Evolutionary conservation across 768 basidiomycete genomes (phyloP).

Genomic region (Boletus reticulatus): DNA sequence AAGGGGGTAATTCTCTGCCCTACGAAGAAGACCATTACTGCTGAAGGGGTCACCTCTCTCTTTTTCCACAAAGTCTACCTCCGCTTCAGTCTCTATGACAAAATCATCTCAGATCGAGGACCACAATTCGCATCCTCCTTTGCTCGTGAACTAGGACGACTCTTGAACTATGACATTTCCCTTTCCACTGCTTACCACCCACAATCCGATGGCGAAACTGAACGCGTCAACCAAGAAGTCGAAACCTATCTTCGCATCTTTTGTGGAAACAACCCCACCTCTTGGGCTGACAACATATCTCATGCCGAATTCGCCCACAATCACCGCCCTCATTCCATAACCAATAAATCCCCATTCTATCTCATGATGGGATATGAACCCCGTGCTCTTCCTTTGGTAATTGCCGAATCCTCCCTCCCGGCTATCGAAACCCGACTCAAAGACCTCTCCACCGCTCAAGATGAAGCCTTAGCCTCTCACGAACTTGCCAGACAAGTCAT

Average conservation of each 20-base stretch:
- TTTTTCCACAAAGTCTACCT: neutral
- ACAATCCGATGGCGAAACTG: neutral
- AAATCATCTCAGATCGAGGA: no score
- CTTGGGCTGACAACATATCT: no score
- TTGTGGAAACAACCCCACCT: neutral
- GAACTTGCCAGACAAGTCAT: neutral
- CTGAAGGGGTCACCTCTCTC: slow-evolving; percentile 6
- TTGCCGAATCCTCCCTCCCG: neutral
- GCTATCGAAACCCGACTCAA: neutral
- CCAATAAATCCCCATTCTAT: no score
- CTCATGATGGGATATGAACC: neutral
- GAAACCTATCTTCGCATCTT: neutral
- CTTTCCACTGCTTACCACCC: neutral
- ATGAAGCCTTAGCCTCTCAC: neutral
- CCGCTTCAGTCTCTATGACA: neutral
- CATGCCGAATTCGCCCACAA: no score
- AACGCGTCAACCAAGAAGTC: no score
- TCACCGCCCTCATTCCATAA: no score
- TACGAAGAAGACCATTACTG: neutral
- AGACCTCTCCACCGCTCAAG: neutral
- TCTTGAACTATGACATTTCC: neutral
- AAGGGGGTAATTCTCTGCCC: no score
- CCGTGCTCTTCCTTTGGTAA: neutral
- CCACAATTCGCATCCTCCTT: neutral
- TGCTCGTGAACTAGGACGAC: neutral